phyloP scores from a whole-genome alignment of 2,329 filamentous ascomycete species.

The Arthrocladium fulminans region DNA sequence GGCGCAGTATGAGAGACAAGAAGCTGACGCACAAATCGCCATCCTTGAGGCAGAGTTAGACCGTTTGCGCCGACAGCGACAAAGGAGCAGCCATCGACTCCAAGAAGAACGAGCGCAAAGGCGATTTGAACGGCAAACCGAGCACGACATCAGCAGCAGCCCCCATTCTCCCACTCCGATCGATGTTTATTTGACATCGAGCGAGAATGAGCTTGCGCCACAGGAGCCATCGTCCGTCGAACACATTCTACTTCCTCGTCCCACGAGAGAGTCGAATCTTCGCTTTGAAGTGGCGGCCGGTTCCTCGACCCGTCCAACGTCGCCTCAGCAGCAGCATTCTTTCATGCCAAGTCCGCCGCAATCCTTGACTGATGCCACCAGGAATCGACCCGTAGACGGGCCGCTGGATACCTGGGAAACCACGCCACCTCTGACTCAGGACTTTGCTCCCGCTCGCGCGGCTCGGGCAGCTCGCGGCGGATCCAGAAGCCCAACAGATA shows the following conservation, averaged over 20 bases:
- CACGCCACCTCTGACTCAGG: slow-evolving; percentile 30
- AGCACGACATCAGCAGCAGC: not conserved
- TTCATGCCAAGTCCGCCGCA: slow-evolving; percentile 24
- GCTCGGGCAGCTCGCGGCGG: slow-evolving; percentile 2
- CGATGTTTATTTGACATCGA: not conserved
- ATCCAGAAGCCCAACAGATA: not conserved
- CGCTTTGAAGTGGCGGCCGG: slow-evolving; percentile 24
- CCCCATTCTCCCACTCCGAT: not conserved
- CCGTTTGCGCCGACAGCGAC: slow-evolving; percentile 12
- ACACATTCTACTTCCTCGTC: slow-evolving; percentile 29
- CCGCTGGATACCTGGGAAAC: slow-evolving; percentile 19
- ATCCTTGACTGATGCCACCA: slow-evolving; percentile 23
- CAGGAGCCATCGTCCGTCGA: slow-evolving; percentile 28
- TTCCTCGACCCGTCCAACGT: not conserved
- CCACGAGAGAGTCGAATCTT: slow-evolving; percentile 29
- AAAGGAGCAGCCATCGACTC: slow-evolving; percentile 11
- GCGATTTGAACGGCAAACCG: slow-evolving; percentile 7
- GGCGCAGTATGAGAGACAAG: slow-evolving; percentile 7
- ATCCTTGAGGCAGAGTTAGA: slow-evolving; percentile 16
- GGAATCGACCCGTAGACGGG: slow-evolving; percentile 12
- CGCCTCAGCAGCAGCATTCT: not conserved
- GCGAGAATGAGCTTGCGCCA: slow-evolving; percentile 24
- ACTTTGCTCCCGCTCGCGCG: slow-evolving; percentile 36
- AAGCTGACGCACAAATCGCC: slow-evolving; percentile 9
- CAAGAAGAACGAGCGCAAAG: slow-evolving; percentile 6